Evolutionary conservation across 2,329 filamentous ascomycete genomes (phyloP).

Genomic region (Pleurostoma richardsiae): DNA sequence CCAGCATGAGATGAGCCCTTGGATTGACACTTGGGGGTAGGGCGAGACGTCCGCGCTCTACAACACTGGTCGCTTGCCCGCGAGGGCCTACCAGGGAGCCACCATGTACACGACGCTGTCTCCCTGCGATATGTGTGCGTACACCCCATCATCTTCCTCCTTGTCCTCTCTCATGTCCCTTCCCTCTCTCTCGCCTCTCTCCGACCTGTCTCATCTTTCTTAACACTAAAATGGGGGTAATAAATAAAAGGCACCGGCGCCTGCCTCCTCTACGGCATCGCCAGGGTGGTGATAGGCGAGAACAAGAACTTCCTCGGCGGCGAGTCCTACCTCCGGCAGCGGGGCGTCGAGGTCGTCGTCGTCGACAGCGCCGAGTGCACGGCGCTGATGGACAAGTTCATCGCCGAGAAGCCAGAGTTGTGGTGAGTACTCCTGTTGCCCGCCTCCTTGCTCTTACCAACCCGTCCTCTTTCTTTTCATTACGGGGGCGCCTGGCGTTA

Average conservation of each 20-base stretch:
- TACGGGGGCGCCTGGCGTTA: background rate
- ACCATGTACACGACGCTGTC: constrained; percentile 84
- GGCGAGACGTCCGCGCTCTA: constrained; percentile 73
- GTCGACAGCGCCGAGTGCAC: constrained; percentile 61
- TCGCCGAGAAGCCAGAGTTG: constrained; percentile 64
- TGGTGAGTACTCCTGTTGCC: constrained; percentile 44
- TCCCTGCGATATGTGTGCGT: constrained; percentile 70
- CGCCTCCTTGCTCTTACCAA: background rate
- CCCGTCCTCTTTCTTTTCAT: too few relatives aligned
- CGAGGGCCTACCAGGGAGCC: constrained; percentile 61
- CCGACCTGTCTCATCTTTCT: too few relatives aligned
- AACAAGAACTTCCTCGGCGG: constrained; percentile 71
- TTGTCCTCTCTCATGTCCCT: background rate
- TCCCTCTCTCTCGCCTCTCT: background rate
- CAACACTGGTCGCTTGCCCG: constrained; percentile 67
- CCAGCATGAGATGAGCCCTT: too few relatives aligned
- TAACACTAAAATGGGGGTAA: background rate
- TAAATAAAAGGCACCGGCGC: constrained; percentile 55
- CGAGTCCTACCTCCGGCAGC: constrained; percentile 62
- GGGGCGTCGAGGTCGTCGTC: constrained; percentile 70
- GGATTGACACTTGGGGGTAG: constrained; percentile 29
- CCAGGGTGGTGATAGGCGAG: constrained; percentile 71
- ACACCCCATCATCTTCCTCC: background rate
- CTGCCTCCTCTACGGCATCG: constrained; percentile 70
- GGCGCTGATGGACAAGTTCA: constrained; percentile 67